Percentiles rank a stretch among this genome's conserved stretches.
Evolutionary conservation across 768 basidiomycete species (phyloP).

Genomic region (Collybia sp.): DNA sequence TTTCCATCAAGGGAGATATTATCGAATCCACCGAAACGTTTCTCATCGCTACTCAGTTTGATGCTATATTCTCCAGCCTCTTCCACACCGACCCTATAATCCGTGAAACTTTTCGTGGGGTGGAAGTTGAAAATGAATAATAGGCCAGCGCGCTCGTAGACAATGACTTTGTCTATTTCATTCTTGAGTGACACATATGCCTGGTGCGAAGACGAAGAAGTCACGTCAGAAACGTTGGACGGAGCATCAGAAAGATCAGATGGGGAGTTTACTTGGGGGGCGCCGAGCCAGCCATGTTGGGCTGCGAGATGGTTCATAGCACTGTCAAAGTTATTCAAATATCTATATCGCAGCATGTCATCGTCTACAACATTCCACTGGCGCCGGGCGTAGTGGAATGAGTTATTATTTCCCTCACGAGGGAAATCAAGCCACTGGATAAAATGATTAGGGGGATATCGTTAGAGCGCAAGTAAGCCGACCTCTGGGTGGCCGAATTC

Average conservation of each 20-base stretch:
- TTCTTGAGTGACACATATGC: slow-evolving; percentile 94
- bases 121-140: slow-evolving; percentile 98
- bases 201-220: slow-evolving; percentile 28
- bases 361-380: slow-evolving; percentile 98
- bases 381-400: slow-evolving; percentile 94
- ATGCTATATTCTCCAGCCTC: slow-evolving; percentile 80
- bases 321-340: slow-evolving; percentile 89
- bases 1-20: slow-evolving; percentile 61
- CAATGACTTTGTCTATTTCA: slow-evolving; percentile 89
- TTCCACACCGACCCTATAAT: slow-evolving; percentile 92
- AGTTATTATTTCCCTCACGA: slow-evolving; percentile 90
- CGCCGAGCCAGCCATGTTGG: slow-evolving; percentile 80
- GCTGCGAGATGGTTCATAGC: slow-evolving; percentile 87
- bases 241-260: slow-evolving; percentile 1
- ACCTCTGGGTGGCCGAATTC: slow-evolving; percentile 99
- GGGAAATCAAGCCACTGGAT: slow-evolving; percentile 97
- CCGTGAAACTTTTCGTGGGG: slow-evolving; percentile 82
- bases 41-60: slow-evolving; percentile 81
- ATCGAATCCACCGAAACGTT: slow-evolving; percentile 85
- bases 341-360: slow-evolving; percentile 79
- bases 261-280: slow-evolving; percentile 53
- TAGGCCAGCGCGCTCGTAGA: slow-evolving; percentile 89
- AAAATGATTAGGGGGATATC: slow-evolving; percentile 3
- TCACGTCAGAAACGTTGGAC: not conserved
- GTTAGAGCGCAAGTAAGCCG: slow-evolving; percentile 9